Base-by-base conservation (phyloP, 2,329 filamentous ascomycete species). In the Nemania sp. region DNA sequence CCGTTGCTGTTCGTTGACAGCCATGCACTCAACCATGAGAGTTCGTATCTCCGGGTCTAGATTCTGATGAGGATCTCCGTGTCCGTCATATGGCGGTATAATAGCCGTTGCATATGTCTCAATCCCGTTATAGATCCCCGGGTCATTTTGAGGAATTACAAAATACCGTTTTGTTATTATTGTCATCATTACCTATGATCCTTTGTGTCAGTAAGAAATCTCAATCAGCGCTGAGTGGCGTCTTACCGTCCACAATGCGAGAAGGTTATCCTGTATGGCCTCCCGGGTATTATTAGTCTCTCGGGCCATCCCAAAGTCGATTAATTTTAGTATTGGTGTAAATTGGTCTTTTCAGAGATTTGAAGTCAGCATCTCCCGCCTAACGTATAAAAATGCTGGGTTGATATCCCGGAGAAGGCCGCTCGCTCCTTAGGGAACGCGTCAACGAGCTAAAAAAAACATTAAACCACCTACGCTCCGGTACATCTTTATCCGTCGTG, bases 11-110 rank as follows among this genome's bases (percentile, higher is more conserved):
- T 18, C 8, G 3, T 35, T 18, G 2, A 29, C 18, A 2, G 38
- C 32, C 53, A 60, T 15, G 11, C 22, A 26, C 18, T 57, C 56
- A 13, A 13, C 22, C 1, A 68, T 22, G 13, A 68, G 52, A 4
- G n/a, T 5, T 32, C 61, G 61, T 29, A 68, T 26, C 1, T 68
- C 61, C 6, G 29, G 13, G 35, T 68, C 66, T 3, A 68, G 45
- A 2, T 29, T 5, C 1, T 56, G 56, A 10, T 18, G 41, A 2
- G 6, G n/a, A 32, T 41, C 18, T 8, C 10, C 26, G 11, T 8
- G 41, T 15, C 13, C 8, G 11, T 13, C 47, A n/a, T 13, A 1
- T n/a, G 1, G 1, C 11, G 63, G 52, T 15, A 62, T 8, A 4
- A 67, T 24, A 2, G 55, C 47, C 27, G n/a, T 20, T 5, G 65